Conservation (phyloP, 176 grass and related monocot species). For the Oryza brachyantha region DNA sequence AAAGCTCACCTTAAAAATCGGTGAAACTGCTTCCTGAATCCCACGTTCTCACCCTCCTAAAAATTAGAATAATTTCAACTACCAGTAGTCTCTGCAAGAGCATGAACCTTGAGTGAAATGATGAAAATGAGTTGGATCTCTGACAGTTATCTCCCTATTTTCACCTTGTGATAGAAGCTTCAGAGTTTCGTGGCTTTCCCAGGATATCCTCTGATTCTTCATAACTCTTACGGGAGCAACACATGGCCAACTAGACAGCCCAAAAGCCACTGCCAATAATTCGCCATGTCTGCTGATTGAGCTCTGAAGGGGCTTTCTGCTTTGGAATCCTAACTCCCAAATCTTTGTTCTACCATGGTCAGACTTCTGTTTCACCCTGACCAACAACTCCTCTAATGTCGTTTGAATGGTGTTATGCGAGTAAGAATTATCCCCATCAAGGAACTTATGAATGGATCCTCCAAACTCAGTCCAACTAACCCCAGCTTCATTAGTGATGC, state of each 20-base stretch:
- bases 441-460: slow-evolving; percentile 45
- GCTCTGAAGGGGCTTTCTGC: slow-evolving; percentile 39
- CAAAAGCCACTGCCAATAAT: slow-evolving; percentile 54
- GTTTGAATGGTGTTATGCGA: slow-evolving; percentile 25
- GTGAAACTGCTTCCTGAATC: neutral
- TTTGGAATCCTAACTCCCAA: slow-evolving; percentile 62
- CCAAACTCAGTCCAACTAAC: slow-evolving; percentile 66
- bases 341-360: slow-evolving; percentile 24
- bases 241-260: slow-evolving; percentile 39
- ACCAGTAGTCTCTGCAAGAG: slow-evolving; percentile 82
- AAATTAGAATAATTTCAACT: neutral
- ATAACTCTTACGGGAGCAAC: slow-evolving; percentile 53
- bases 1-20: neutral
- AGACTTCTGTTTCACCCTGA: slow-evolving; percentile 53
- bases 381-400: slow-evolving; percentile 44
- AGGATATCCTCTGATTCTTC: slow-evolving; percentile 77
- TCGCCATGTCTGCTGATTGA: slow-evolving; percentile 58
- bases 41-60: neutral
- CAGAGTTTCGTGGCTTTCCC: slow-evolving; percentile 62
- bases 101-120: slow-evolving; percentile 65
- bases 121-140: slow-evolving; percentile 72
- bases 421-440: slow-evolving; percentile 32
- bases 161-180: slow-evolving; percentile 67
- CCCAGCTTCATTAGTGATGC: slow-evolving; percentile 45
- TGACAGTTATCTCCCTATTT: slow-evolving; percentile 63